These are phyloP conservation scores for Litchi chinensis DNA, from an alignment of 345 rosid species.

Conservation along the genomic window DNA sequence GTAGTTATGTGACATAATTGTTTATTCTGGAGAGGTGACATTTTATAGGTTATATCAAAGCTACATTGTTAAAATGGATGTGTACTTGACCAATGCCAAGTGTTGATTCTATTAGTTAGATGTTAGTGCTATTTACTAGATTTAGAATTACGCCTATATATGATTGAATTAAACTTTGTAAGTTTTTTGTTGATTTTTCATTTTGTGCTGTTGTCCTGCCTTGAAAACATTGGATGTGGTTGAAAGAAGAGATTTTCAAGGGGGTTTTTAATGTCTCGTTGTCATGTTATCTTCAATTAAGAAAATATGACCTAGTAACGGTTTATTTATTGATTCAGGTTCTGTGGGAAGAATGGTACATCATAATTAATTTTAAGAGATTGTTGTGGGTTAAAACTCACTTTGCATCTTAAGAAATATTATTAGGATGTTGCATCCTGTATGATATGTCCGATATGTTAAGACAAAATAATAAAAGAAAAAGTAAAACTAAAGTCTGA, in stretches of 20 bases:
- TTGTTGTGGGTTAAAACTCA: slow-evolving; percentile 1
- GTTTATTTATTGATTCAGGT: neutral
- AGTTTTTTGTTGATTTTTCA: slow-evolving; percentile 1
- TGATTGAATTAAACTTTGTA: neutral
- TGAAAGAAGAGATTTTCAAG: neutral
- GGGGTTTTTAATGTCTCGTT: neutral
- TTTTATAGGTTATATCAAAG: neutral
- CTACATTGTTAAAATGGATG: neutral
- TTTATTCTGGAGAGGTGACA: neutral
- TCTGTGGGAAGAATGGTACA: neutral
- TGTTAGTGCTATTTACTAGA: neutral
- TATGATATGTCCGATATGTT: neutral
- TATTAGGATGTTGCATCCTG: neutral
- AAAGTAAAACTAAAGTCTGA: neutral
- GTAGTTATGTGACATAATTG: neutral
- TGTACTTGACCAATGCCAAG: neutral
- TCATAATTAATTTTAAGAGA: neutral
- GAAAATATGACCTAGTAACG: neutral
- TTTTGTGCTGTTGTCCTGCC: neutral
- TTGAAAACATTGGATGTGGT: neutral
- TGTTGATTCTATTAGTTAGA: neutral
- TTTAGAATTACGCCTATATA: neutral
- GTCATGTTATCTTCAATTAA: neutral
- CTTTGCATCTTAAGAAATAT: neutral
- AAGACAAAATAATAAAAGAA: neutral